Percentiles rank a stretch among this genome's conserved stretches.
phyloP scores from a whole-genome alignment of 768 basidiomycete genomes.

The Lactarius indigo region DNA sequence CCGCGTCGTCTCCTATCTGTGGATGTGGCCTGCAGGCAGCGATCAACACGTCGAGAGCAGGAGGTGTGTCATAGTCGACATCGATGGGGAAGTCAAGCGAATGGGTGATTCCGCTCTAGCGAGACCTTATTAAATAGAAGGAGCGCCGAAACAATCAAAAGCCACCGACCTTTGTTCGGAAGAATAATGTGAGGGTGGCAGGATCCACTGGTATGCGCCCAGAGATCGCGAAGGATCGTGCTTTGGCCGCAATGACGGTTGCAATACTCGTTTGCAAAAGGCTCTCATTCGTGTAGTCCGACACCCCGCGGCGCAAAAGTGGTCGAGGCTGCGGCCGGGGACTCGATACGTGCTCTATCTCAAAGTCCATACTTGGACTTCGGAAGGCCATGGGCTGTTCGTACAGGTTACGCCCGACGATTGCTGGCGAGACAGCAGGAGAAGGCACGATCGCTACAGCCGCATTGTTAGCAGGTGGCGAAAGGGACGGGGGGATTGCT shows the following conservation, averaged over 20 bases:
- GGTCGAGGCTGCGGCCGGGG: slow-evolving; percentile 25
- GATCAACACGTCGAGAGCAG: slow-evolving; percentile 74
- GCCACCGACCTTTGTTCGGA: slow-evolving; percentile 66
- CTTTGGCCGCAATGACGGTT: slow-evolving; percentile 54
- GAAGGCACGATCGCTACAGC: slow-evolving; percentile 19
- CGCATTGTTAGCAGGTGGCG: neutral
- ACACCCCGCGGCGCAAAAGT: slow-evolving; percentile 31
- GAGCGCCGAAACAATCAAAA: neutral
- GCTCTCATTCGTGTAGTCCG: slow-evolving; percentile 50
- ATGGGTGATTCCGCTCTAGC: slow-evolving; percentile 72
- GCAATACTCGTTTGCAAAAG: slow-evolving; percentile 54
- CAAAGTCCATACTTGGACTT: slow-evolving; percentile 53
- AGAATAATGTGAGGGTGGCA: slow-evolving; percentile 66
- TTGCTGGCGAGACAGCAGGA: slow-evolving; percentile 24
- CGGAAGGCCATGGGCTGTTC: slow-evolving; percentile 35
- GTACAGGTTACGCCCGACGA: slow-evolving; percentile 18
- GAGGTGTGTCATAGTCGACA: slow-evolving; percentile 68
- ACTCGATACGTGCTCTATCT: slow-evolving; percentile 48
- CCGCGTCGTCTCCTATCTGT: slow-evolving; percentile 45
- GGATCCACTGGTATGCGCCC: slow-evolving; percentile 72
- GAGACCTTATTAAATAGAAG: slow-evolving; percentile 10
- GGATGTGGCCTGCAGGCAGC: slow-evolving; percentile 68
- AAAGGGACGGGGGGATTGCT: slow-evolving; percentile 9
- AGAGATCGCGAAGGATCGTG: slow-evolving; percentile 58
- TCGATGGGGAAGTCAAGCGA: slow-evolving; percentile 82